Evolutionary conservation across 352 stramenopile genomes (phyloP).

Genomic region (Aphanomyces stellatus): DNA sequence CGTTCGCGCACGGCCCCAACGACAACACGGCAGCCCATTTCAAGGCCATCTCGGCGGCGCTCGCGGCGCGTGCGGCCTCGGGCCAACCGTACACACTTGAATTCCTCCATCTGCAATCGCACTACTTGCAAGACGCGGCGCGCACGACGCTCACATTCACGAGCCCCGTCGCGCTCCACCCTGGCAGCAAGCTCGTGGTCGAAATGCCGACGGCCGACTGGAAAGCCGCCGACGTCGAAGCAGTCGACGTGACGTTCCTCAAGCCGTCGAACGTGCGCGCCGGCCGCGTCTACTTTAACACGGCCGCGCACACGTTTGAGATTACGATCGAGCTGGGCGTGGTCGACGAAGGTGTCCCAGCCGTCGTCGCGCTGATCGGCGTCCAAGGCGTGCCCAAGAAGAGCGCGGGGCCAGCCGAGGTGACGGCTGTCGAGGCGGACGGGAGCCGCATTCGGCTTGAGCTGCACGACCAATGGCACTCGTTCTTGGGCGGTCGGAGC

Average conservation of each 20-base stretch:
- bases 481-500: constrained; percentile 38
- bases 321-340: constrained; percentile 26
- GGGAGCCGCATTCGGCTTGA: constrained; percentile 35
- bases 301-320: not conserved
- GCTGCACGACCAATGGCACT: constrained; percentile 48
- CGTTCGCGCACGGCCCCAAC: constrained; percentile 32
- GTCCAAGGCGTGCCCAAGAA: not conserved
- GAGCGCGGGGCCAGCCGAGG: constrained; percentile 37
- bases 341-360: constrained; percentile 24
- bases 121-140: constrained; percentile 39
- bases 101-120: constrained; percentile 46
- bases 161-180: constrained; percentile 27
- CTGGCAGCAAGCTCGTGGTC: constrained; percentile 25
- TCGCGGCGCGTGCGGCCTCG: constrained; percentile 29
- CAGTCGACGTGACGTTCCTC: not conserved
- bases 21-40: constrained; percentile 26
- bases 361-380: constrained; percentile 32
- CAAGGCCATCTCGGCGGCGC: constrained; percentile 25
- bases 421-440: constrained; percentile 28
- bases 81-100: constrained; percentile 36
- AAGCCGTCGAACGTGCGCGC: not conserved
- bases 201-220: constrained; percentile 44
- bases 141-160: constrained; percentile 35
- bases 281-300: not conserved
- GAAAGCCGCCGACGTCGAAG: constrained; percentile 24